Conservation (phyloP, 371 early-diverging fungal species). For the Parasitella parasitica region DNA sequence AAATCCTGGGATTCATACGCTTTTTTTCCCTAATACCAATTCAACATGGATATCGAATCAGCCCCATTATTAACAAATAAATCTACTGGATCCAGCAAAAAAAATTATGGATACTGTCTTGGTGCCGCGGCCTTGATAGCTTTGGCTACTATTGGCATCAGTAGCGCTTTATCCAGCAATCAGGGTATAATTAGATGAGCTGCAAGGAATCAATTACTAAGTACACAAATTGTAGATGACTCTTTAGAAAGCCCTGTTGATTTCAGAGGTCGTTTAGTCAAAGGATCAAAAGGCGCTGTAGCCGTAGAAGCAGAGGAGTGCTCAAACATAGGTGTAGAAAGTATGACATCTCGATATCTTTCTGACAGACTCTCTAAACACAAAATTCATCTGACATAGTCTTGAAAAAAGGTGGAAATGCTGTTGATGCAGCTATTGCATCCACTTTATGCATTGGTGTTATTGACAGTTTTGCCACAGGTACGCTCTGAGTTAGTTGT, state of each 20-base stretch:
- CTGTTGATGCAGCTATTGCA: slow-evolving; percentile 97
- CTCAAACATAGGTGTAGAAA: slow-evolving; percentile 81
- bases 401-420: slow-evolving; percentile 91
- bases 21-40: no score
- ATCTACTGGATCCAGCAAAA: background rate
- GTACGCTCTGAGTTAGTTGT: slow-evolving; percentile 41
- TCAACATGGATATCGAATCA: background rate
- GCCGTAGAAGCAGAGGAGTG: slow-evolving; percentile 86
- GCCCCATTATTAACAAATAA: background rate
- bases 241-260: slow-evolving; percentile 16
- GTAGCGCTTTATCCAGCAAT: no score
- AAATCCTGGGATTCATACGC: no score
- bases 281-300: slow-evolving; percentile 70
- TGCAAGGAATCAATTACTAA: background rate
- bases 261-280: slow-evolving; percentile 27
- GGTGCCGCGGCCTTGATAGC: background rate
- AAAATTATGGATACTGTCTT: background rate
- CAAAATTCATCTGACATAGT: slow-evolving; percentile 40
- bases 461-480: slow-evolving; percentile 93
- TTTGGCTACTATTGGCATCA: background rate
- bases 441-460: slow-evolving; percentile 93
- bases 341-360: slow-evolving; percentile 29
- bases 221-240: background rate
- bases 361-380: background rate
- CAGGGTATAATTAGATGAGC: no score